A percentile compares a stretch with the other conserved stretches of the same genome.
phyloP scores from a whole-genome alignment of 768 basidiomycete species.

The Xanthoconium purpureum region DNA sequence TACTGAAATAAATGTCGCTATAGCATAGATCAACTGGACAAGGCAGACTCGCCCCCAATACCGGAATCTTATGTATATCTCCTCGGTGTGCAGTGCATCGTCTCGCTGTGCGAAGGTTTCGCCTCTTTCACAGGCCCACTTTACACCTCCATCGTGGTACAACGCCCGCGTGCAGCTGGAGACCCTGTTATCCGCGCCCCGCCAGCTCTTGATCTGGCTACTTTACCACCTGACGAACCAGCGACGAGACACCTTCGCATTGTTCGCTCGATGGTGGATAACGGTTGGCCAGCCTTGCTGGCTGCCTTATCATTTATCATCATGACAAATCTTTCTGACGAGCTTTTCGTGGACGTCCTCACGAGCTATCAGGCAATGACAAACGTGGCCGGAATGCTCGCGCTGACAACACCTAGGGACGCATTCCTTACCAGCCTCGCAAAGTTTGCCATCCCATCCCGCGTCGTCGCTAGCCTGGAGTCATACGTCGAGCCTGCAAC shows the following conservation, averaged over 20 bases:
- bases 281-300: conserved; percentile 89
- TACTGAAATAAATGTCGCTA: background rate
- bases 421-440: conserved; percentile 88
- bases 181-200: conserved; percentile 69
- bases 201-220: conserved; percentile 61
- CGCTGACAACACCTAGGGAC: conserved; percentile 81
- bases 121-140: conserved; percentile 69
- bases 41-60: conserved; percentile 89
- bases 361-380: conserved; percentile 81
- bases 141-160: conserved; percentile 69
- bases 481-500: conserved; percentile 51
- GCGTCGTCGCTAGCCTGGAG: conserved; percentile 84
- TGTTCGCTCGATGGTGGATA: conserved; percentile 76
- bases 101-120: conserved; percentile 84
- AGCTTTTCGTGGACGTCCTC: conserved; percentile 85
- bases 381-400: conserved; percentile 86
- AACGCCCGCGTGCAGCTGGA: conserved; percentile 59
- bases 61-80: conserved; percentile 95
- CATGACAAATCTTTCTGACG: conserved; percentile 86
- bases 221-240: conserved; percentile 51
- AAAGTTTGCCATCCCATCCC: conserved; percentile 89
- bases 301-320: conserved; percentile 89
- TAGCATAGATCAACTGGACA: conserved; percentile 98
- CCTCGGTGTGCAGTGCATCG: conserved; percentile 83
- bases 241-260: conserved; percentile 57